Evolutionary conservation across 2,329 filamentous ascomycete genomes (phyloP), one percentile per base, ranked within the genome.

Genomic region (Apiospora marii): DNA sequence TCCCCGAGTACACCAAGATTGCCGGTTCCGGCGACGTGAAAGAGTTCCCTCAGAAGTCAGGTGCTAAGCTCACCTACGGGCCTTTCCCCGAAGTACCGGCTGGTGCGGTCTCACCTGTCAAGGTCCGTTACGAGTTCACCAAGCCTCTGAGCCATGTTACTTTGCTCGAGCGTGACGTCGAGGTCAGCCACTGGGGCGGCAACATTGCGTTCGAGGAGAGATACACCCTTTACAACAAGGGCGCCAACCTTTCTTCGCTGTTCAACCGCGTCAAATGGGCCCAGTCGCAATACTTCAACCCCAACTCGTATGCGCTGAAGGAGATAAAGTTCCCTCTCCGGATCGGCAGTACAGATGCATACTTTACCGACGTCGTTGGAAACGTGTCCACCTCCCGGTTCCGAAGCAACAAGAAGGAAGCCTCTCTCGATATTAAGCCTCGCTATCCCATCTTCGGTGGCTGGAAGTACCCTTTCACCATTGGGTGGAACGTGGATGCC

Each of bases 101-200:
- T 8, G 94, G 94, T 70, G 93, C 93, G 13, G 81, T 86, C 67
- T 89, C 94, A 79, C 91, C 92, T 24, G 91, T 94, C 73, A 90
- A 88, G 76, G 92, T 98, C 70, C 93, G 96, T 74, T 98, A 97
- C 84, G 95, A 99, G 83, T 98, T 96, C 85, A 98, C 94, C 75
- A 97, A 96, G 84, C 96, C 96, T 16, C 87, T 99, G 72, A 92
- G 92, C 61, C 94, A 96, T 80, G 90, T 94, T 69, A 91, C 91
- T 46, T 86, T 90, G 22, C 87, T 99, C 73, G 94, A 98, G 84
- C 92, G 96, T 73, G 95, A 98, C 79, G 86, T 99, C 75, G 96
- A 99, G 83, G 92, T 99, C 78, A 97, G 94, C 81, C 96, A 98
- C 84, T 99, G 96, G 96, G 96, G 96, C 76, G 96, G 96, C 74